These are phyloP conservation scores for Aspergillus pseudoglaucus DNA, from an alignment of 2,329 filamentous ascomycete genomes.

Conservation along the genomic window DNA sequence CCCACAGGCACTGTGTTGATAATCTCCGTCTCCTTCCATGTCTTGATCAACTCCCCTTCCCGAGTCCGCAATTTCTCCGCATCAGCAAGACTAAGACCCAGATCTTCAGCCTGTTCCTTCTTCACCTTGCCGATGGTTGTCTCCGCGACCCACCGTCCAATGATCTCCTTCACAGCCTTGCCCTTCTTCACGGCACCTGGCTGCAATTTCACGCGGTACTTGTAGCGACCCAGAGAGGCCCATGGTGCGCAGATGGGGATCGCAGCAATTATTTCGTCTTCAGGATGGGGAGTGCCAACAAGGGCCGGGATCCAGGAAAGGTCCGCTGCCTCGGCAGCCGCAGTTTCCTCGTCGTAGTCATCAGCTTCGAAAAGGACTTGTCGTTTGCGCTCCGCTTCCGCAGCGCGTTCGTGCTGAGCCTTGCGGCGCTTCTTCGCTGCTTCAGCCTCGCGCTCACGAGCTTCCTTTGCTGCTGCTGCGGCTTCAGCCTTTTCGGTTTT, in stretches of 20 bases:
- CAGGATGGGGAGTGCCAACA: conserved; percentile 68
- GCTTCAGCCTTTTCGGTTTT: conserved; percentile 59
- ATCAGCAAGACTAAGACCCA: conserved; percentile 43
- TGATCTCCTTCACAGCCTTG: conserved; percentile 83
- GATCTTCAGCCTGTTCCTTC: conserved; percentile 54
- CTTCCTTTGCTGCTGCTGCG: conserved; percentile 53
- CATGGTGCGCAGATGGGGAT: conserved; percentile 59
- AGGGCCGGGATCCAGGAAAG: conserved; percentile 57
- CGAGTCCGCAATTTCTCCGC: conserved; percentile 74
- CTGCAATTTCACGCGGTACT: conserved; percentile 94
- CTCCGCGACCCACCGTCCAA: conserved; percentile 71
- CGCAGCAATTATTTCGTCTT: conserved; percentile 65
- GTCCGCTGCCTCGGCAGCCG: conserved; percentile 43
- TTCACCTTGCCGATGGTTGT: conserved; percentile 43
- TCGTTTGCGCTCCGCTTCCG: conserved; percentile 56
- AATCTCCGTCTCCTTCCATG: conserved; percentile 73
- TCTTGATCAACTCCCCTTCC: conserved; percentile 78
- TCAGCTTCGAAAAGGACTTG: conserved; percentile 67
- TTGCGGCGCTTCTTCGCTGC: conserved; percentile 68
- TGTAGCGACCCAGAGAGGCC: conserved; percentile 60
- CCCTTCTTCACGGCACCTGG: conserved; percentile 87
- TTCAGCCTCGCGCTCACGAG: conserved; percentile 64
- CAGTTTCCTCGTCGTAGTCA: conserved; percentile 50
- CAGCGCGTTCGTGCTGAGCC: conserved; percentile 71
- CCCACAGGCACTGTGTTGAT: conserved; percentile 74